Evolutionary conservation across 768 basidiomycete species (phyloP), one percentile per base, ranked within the genome.

Genomic region (Agrocybe praecox): DNA sequence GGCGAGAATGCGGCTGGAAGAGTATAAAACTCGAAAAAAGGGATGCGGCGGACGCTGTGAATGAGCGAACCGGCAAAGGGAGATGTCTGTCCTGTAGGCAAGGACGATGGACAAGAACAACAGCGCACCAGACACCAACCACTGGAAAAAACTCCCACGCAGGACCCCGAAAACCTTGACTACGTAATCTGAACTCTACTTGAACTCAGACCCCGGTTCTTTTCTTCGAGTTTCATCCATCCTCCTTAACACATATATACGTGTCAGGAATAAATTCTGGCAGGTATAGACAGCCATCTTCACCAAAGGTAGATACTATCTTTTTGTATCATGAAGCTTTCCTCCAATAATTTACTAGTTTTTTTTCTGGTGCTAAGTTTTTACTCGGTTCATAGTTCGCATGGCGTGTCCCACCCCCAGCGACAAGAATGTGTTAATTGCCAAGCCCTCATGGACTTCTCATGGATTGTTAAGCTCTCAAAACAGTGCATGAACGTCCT

Each of bases 1-100:
- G 89, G 89, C 86, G 81, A 83, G 76, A 78, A 83, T 81, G 78
- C 82, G 78, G 78, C 77, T 76, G 80, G 78, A 76, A 76, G 72
- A 75, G 67, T 60, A 63, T 60, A 69, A 66, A 71, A 71, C 71
- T 80, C 76, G 80, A 80, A 71, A 72, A 66, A 65, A 40, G 69
- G 66, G 65, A 67, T 65, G 70, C 65, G 54, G 65, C 75, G 76
- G 78, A 78, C 72, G 78, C 77, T 74, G 69, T 62, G 59, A 54
- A 62, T 57, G 36, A 79, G 78, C 78, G 72, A 76, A 68, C 78
- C 76, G 77, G 71, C 69, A 72, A 63, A 63, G 63, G 57, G 52
- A 59, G 56, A 60, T 68, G 67, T 68, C 67, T 66, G 67, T 68
- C 67, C 67, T 66, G 58, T 71, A 63, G 63, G 66, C 63, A 70